Percentiles rank a stretch among this genome's conserved stretches.
Conservation (phyloP, 805 yeast species). For the Saturnispora gosingensis region DNA sequence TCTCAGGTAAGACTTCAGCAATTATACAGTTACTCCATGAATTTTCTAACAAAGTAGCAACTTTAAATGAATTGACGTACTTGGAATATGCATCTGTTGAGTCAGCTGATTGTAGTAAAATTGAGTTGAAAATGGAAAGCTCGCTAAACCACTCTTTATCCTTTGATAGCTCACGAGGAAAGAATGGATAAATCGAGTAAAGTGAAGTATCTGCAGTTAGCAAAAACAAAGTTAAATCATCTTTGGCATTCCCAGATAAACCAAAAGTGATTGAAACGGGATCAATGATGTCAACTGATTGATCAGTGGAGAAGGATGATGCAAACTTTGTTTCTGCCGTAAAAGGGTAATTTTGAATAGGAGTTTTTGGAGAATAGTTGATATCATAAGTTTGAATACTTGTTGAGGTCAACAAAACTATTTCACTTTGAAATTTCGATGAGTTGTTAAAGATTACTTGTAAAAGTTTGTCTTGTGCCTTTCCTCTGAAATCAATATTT, state of each 20-base stretch:
- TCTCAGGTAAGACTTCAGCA: conserved; percentile 13
- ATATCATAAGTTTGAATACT: conserved; percentile 31
- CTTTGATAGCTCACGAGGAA: conserved; percentile 39
- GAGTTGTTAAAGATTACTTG: conserved; percentile 37
- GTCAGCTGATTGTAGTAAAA: conserved; percentile 19
- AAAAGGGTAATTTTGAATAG: conserved; percentile 19
- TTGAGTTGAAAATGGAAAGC: conserved; percentile 20
- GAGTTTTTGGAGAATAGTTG: conserved; percentile 15
- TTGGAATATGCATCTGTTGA: conserved; percentile 9
- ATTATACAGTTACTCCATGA: conserved; percentile 2
- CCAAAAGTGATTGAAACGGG: conserved; percentile 41
- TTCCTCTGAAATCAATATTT: neutral
- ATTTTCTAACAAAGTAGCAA: conserved; percentile 17
- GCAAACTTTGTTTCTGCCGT: conserved; percentile 1
- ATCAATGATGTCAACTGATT: conserved; percentile 16
- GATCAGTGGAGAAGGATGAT: conserved; percentile 6
- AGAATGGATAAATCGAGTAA: conserved; percentile 54
- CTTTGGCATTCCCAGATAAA: conserved; percentile 16
- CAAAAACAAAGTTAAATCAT: conserved; percentile 42
- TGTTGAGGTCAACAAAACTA: conserved; percentile 34
- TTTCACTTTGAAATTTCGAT: conserved; percentile 33
- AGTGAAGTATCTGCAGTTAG: conserved; percentile 49
- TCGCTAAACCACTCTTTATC: conserved; percentile 24
- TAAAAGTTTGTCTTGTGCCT: conserved; percentile 22
- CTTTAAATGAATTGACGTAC: conserved; percentile 18